Evolutionary conservation across 1,139 yeast genomes (phyloP), one percentile per base, ranked within the genome.

Genomic region (Saccharomyces uvarum): DNA sequence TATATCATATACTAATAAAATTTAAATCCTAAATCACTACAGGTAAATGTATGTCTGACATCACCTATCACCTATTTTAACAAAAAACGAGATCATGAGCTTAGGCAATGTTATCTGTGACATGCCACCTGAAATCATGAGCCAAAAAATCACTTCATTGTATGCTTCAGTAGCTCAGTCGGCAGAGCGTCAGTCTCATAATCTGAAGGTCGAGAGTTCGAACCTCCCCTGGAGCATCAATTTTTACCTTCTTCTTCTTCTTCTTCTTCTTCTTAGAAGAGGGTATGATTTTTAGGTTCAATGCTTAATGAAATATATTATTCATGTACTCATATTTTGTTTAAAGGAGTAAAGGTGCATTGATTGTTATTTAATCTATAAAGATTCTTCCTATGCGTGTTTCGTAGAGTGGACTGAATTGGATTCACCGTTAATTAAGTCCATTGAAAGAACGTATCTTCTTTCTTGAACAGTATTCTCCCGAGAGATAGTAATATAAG

Each of bases 401-500:
- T 9, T 38, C 2, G 44, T 38, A 16, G 44, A 38, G n/a, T 9
- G 16, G n/a, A 16, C 24, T 8, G 9, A 8, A 54, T 32, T 28
- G 24, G 47, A 53, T 53, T 68, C 71, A 31, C 65, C 66, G 19
- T 53, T 54, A 75, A 78, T 57, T 80, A 75, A 59, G 73, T 74
- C 66, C 77, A 74, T 63, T 73, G 81, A 61, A 59, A 80, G 68
- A 74, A 82, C 81, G 66, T 82, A 83, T 59, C 88, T 70, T 44
- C 82, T 76, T 47, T 73, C 76, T 33, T 70, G 67, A 24, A 64
- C 62, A 0, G 66, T 58, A 51, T 61, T 65, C 51, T 70, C 70
- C 44, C 74, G 57, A 13, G 59, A 67, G 13, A 61, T 60, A 21
- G 67, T 65, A 11, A 69, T 49, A 53, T 63, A 72, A 21, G 61